Evolutionary conservation across 371 early-diverging fungal genomes (phyloP).

Genomic region (Blakeslea trispora): DNA sequence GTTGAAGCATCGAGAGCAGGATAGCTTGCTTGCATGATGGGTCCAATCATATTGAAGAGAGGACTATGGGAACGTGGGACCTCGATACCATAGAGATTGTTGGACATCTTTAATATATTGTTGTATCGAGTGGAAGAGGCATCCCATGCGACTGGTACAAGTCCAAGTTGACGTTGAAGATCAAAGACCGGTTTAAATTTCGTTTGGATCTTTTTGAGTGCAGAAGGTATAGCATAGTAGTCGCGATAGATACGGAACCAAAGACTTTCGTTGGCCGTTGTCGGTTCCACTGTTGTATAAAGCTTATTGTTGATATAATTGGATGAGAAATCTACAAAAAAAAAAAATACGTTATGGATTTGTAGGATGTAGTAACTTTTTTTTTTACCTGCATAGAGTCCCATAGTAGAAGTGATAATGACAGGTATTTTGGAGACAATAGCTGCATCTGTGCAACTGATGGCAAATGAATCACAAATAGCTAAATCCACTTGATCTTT

Average conservation of each 20-base stretch:
- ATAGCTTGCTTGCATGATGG: constrained; percentile 23
- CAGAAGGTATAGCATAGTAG: constrained; percentile 4
- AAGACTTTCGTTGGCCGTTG: constrained; percentile 7
- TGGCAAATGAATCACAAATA: constrained; percentile 14
- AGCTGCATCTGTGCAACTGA: constrained; percentile 10
- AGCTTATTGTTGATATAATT: constrained; percentile 25
- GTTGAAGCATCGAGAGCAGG: constrained; percentile 13
- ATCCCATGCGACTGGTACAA: not conserved
- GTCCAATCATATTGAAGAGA: constrained; percentile 31
- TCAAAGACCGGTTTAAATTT: not conserved
- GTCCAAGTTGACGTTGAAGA: constrained; percentile 1
- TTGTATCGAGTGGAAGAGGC: not conserved
- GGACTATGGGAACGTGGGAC: constrained; percentile 31
- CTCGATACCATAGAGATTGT: constrained; percentile 30
- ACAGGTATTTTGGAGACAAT: constrained; percentile 5
- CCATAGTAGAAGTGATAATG: constrained; percentile 10
- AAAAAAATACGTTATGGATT: no score
- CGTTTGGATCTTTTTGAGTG: not conserved
- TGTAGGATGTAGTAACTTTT: not conserved
- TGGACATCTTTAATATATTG: constrained; percentile 19
- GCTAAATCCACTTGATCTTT: constrained; percentile 1
- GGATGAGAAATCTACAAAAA: constrained; percentile 16
- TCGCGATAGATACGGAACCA: not conserved
- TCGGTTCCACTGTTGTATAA: constrained; percentile 7
- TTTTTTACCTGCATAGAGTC: constrained; percentile 7